A percentile compares a stretch with the other conserved stretches of the same genome.
Evolutionary conservation across 768 basidiomycete genomes (phyloP).

Genomic region (Russula vinacea): DNA sequence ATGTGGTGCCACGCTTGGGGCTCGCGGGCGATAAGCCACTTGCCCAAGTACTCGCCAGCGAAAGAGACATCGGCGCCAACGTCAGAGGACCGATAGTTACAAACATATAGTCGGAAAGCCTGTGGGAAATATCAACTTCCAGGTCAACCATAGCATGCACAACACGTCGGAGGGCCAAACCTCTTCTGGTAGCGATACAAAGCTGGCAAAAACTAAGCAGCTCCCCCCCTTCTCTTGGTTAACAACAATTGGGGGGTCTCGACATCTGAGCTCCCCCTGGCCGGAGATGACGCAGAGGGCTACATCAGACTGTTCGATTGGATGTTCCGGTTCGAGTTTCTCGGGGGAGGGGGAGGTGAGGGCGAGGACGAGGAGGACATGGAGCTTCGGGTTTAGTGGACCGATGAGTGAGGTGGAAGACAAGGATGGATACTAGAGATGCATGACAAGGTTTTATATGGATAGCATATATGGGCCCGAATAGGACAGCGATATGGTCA

Average conservation of each 20-base stretch:
- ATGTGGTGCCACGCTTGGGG: slow-evolving; percentile 19
- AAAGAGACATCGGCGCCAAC: slow-evolving; percentile 14
- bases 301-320: slow-evolving; percentile 20
- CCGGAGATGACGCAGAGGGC: slow-evolving; percentile 14
- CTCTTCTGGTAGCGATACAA: slow-evolving; percentile 15
- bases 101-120: slow-evolving; percentile 14
- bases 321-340: slow-evolving; percentile 5
- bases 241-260: slow-evolving; percentile 3
- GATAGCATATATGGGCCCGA: slow-evolving; percentile 7
- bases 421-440: neutral
- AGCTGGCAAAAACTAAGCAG: slow-evolving; percentile 13
- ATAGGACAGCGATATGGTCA: neutral
- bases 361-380: slow-evolving; percentile 7
- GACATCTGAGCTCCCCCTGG: slow-evolving; percentile 17
- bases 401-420: neutral
- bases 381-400: neutral
- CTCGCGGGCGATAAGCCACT: slow-evolving; percentile 21
- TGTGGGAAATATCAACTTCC: neutral
- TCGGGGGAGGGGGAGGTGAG: slow-evolving; percentile 1
- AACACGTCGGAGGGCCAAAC: neutral
- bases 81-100: slow-evolving; percentile 12
- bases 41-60: slow-evolving; percentile 10
- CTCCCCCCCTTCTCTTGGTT: neutral
- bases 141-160: neutral
- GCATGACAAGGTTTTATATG: neutral